Conservation (phyloP, 2,329 filamentous ascomycete genomes). For the Claviceps humidiphila region DNA sequence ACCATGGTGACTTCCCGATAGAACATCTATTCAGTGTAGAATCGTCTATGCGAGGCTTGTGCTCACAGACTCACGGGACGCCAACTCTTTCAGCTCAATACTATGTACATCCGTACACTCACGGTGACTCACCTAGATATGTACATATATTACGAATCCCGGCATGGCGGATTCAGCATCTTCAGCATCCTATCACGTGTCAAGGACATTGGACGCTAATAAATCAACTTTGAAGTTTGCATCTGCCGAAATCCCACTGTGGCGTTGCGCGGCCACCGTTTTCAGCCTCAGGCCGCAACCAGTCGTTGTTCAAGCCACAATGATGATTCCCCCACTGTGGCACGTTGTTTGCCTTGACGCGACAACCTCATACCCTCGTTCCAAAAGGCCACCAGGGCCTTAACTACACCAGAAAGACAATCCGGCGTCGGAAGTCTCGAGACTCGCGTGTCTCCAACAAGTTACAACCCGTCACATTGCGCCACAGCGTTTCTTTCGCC, state of each 20-base stretch:
- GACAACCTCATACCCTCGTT: background rate
- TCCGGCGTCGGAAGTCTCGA: background rate
- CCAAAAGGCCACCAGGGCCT: background rate
- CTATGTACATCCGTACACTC: no score
- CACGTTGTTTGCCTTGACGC: background rate
- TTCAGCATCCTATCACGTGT: no score
- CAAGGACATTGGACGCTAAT: background rate
- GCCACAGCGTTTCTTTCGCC: background rate
- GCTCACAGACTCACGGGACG: no score
- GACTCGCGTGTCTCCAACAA: background rate
- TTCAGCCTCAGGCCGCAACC: slow-evolving; percentile 4
- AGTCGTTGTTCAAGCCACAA: background rate
- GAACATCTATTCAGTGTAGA: no score
- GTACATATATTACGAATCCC: no score
- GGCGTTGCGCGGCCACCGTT: background rate
- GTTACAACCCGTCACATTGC: background rate
- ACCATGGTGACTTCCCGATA: no score
- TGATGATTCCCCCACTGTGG: background rate
- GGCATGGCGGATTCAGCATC: no score
- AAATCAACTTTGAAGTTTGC: background rate
- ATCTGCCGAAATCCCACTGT: background rate
- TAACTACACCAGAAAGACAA: background rate
- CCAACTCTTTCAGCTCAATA: no score
- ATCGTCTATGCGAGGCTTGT: no score
- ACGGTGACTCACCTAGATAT: no score